Conservation (phyloP, 1,139 yeast species). For the Taphrina populina region DNA sequence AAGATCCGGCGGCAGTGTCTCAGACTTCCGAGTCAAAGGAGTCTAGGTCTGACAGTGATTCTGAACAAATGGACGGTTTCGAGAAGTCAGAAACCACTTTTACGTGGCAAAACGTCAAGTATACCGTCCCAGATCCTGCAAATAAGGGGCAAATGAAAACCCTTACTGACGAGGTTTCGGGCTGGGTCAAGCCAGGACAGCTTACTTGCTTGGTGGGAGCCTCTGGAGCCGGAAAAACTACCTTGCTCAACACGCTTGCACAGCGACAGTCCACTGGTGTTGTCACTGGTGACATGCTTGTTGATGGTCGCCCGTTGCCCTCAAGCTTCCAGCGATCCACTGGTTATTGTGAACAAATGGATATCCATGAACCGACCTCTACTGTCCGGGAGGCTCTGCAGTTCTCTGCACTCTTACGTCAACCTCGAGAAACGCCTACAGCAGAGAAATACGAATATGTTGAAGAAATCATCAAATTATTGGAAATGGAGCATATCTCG, state of each 20-base stretch:
- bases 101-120: conserved; percentile 57
- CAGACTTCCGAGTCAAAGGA: conserved; percentile 25
- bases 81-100: conserved; percentile 50
- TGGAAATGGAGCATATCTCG: conserved; percentile 76
- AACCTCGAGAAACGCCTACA: conserved; percentile 45
- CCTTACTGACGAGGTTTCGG: conserved; percentile 58
- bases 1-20: conserved; percentile 56
- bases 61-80: conserved; percentile 5
- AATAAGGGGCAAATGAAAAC: conserved; percentile 54
- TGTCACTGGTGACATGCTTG: conserved; percentile 64
- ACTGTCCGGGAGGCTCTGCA: conserved; percentile 75
- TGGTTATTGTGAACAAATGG: conserved; percentile 68
- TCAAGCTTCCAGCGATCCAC: conserved; percentile 59
- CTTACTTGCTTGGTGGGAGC: conserved; percentile 66
- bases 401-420: conserved; percentile 68
- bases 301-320: conserved; percentile 57
- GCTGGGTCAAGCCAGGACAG: conserved; percentile 64
- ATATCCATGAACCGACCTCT: conserved; percentile 60
- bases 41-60: conserved; percentile 7
- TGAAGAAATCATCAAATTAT: conserved; percentile 58
- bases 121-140: conserved; percentile 53
- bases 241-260: conserved; percentile 60
- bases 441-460: conserved; percentile 48
- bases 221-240: conserved; percentile 67
- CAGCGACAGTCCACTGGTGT: conserved; percentile 61